phyloP scores from a whole-genome alignment of 352 stramenopile genomes.

The Pythium aphanidermatum region DNA sequence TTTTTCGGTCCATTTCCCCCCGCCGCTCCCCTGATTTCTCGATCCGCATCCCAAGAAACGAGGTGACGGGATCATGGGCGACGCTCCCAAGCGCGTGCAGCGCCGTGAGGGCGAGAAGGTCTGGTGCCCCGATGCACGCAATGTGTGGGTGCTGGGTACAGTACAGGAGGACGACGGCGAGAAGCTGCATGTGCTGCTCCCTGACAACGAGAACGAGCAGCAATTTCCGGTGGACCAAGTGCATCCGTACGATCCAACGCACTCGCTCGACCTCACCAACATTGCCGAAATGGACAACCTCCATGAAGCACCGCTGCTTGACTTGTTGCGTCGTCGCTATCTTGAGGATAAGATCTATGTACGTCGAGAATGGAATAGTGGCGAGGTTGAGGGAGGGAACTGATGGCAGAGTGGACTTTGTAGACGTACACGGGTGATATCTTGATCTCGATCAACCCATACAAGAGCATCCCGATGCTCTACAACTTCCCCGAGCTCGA shows the following conservation, averaged over 20 bases:
- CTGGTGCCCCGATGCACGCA: constrained; percentile 79
- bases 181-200: constrained; percentile 77
- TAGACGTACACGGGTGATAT: constrained; percentile 94
- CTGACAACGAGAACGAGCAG: constrained; percentile 76
- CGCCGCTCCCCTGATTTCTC: constrained; percentile 13
- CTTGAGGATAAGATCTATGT: constrained; percentile 91
- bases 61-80: constrained; percentile 3
- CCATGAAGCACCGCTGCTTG: constrained; percentile 87
- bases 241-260: constrained; percentile 88
- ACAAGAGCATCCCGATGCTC: constrained; percentile 92
- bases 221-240: constrained; percentile 74
- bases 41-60: not conserved
- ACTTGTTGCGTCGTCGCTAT: constrained; percentile 84
- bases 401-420: not conserved
- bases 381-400: no score
- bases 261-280: constrained; percentile 85
- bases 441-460: constrained; percentile 95
- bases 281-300: constrained; percentile 93
- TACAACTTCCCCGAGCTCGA: constrained; percentile 90
- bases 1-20: constrained; percentile 6
- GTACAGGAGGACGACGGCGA: constrained; percentile 83
- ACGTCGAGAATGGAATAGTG: constrained; percentile 16
- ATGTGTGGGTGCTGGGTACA: constrained; percentile 83
- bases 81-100: constrained; percentile 32
- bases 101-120: constrained; percentile 84